Base-by-base conservation (phyloP, 768 basidiomycete species). In the Nidularia pulvinata region DNA sequence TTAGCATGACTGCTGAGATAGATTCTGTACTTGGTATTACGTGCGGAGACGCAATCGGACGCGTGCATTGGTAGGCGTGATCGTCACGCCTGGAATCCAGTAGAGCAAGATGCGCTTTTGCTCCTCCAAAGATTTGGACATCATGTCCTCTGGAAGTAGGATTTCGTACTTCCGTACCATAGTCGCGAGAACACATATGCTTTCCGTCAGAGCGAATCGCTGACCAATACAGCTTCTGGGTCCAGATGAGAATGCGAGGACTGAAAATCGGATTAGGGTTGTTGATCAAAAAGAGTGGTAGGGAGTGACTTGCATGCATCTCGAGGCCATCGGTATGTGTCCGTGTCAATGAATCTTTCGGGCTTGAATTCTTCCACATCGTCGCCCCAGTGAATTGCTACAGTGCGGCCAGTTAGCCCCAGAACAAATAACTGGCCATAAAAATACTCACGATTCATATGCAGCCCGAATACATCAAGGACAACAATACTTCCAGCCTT, bases 331-430 rank as follows among this genome's bases (percentile, higher is more conserved):
- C 69, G 69, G 51, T 82, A 81, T 1, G 69, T 64, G 5, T 71
- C 71, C 0, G 77, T 80, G 49, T 82, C 80, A 30, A 83, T 68
- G 60, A 82, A 83, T 0, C 77, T 72, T 45, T 78, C 76, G 0
- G 80, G 80, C 46, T 65, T 79, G 67, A 80, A 83, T 16, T 72
- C 69, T 7, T 55, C 62, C 0, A 52, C 67, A 50, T 82, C 79
- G 10, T 69, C 61, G 5, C 81, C 81, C 81, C 81, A 82, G 46
- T 78, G 69, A 14, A 78, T 63, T 2, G 77, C 81, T 83, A 46
- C 25, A 11, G 25, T 25, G 25, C 25, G 4, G 25, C 25, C 25
- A 25, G 25, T 25, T 25, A 25, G 25, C 25, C 30, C 13, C 19
- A 46, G 22, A 6, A 19, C 2, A 33, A 39, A 35, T 30, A 32